Evolutionary conservation across 768 basidiomycete species (phyloP).

Genomic region (Amanita exitialis): DNA sequence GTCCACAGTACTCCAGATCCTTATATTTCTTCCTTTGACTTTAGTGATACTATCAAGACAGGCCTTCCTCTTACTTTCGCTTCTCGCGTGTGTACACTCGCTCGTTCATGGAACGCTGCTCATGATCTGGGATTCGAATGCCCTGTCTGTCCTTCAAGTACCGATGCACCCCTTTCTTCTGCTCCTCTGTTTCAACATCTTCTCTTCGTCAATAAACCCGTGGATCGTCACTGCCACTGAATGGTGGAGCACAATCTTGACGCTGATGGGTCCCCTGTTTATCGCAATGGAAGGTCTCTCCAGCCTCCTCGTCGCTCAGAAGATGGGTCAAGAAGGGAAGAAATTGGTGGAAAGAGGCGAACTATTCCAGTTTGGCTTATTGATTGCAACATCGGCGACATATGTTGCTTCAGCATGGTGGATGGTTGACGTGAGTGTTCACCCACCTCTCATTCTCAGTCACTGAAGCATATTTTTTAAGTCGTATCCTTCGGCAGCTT

Average conservation of each 20-base stretch:
- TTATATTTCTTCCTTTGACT: slow-evolving; percentile 78
- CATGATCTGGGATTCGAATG: slow-evolving; percentile 60
- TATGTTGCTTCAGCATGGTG: slow-evolving; percentile 82
- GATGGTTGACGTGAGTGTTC: slow-evolving; percentile 62
- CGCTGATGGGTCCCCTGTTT: slow-evolving; percentile 66
- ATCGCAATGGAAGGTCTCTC: slow-evolving; percentile 80
- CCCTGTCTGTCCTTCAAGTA: slow-evolving; percentile 70
- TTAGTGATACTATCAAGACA: slow-evolving; percentile 72
- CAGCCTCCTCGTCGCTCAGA: slow-evolving; percentile 74
- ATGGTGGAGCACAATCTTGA: slow-evolving; percentile 68
- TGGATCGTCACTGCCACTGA: slow-evolving; percentile 44
- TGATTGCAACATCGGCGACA: slow-evolving; percentile 67
- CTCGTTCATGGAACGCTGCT: slow-evolving; percentile 76
- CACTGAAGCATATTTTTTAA: slow-evolving; percentile 19
- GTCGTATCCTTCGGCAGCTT: slow-evolving; percentile 77
- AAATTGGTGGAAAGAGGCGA: slow-evolving; percentile 62
- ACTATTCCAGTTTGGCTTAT: slow-evolving; percentile 63
- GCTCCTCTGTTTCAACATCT: slow-evolving; percentile 79
- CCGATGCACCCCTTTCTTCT: slow-evolving; percentile 84
- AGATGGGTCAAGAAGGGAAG: slow-evolving; percentile 69
- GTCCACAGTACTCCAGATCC: slow-evolving; percentile 70
- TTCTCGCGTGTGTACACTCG: slow-evolving; percentile 66
- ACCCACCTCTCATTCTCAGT: background rate
- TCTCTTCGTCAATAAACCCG: slow-evolving; percentile 54
- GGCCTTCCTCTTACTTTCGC: slow-evolving; percentile 74